Base-by-base conservation (phyloP, 2,329 filamentous ascomycete genomes). In the Xylariaceae sp. region DNA sequence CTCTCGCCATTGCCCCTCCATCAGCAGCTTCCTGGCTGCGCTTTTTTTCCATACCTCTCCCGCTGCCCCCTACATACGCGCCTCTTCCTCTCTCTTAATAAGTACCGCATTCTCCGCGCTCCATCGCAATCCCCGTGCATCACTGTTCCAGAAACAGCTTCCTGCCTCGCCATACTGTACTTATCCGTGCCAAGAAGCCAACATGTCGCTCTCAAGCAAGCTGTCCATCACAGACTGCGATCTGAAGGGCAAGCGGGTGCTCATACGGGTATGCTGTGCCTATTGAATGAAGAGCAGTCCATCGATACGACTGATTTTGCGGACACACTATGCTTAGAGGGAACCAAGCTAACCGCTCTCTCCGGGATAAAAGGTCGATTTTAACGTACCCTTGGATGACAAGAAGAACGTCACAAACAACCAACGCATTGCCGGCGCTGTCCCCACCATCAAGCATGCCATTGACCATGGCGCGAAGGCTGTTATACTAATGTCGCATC, bases 181-280 rank as follows among this genome's bases (percentile, higher is more conserved):
- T 29, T 12, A 47, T 21, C 18, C 10, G 21, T 26, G 13, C 21
- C 44, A 15, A 36, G 26, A 40, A 26, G 51, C 61, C 70, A 84
- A 68, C 57, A 99, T 99, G 94, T 97, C 94, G 85, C 89, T 99
- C 72, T 89, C 92, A 68, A 96, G 86, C 84, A 99, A 99, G 84
- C 89, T 99, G 68, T 89, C 91, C 65, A 96, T 99, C 76, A 89
- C 85, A 64, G 92, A 99, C 71, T 86, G 95, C 69, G 92, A 99
- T 76, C 82, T 99, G 76, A 95, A 96, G 85, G 92, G 82, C 84
- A 99, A 99, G 86, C 86, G 92, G 68, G 94, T 97, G 75, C 83
- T 99, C 68, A 96, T 99, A 74, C 88, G 94, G 70, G 94, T 95
- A 82, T 74, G 88, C 61, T 9, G 19, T n/a, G 13, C 15, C 26